Percentiles rank a stretch among this genome's conserved stretches.
Evolutionary conservation across 768 basidiomycete species (phyloP).

Genomic region (Tephrocybe sp.): DNA sequence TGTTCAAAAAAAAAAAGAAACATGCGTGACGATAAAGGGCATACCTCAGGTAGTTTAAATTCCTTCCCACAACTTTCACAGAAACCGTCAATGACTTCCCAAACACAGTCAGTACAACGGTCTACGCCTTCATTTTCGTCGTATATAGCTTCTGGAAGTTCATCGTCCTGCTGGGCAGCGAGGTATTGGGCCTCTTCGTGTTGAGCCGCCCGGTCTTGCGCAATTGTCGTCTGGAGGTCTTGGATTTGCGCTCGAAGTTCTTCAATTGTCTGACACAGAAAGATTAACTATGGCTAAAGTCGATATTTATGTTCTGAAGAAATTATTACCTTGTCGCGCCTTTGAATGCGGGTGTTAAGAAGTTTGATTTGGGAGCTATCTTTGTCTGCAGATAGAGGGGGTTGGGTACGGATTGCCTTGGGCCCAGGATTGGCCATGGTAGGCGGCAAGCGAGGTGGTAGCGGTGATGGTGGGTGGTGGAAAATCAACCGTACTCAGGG

Average conservation of each 20-base stretch:
- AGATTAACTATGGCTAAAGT: too few relatives aligned
- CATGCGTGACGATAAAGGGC: background rate
- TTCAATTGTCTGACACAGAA: too few relatives aligned
- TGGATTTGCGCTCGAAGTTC: background rate
- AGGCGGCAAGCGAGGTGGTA: too few relatives aligned
- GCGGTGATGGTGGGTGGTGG: too few relatives aligned
- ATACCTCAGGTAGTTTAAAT: constrained; percentile 9
- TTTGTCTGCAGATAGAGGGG: too few relatives aligned
- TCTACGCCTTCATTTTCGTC: constrained; percentile 19
- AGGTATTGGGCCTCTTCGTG: too few relatives aligned
- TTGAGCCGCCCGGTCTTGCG: background rate
- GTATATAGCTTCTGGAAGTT: constrained; percentile 27
- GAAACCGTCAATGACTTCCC: constrained; percentile 29
- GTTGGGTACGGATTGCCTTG: too few relatives aligned
- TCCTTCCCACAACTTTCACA: constrained; percentile 24
- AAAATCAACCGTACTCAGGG: too few relatives aligned
- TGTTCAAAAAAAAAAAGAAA: background rate
- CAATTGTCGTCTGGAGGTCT: background rate
- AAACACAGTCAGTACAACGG: constrained; percentile 26
- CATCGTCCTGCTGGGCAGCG: background rate
- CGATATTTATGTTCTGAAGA: too few relatives aligned
- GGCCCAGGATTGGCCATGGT: too few relatives aligned
- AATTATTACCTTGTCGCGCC: background rate
- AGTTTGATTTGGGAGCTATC: too few relatives aligned
- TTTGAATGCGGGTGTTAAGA: too few relatives aligned